These are phyloP conservation scores for Eucalyptus microcorys DNA, from an alignment of 345 rosid species.

Conservation along the genomic window DNA sequence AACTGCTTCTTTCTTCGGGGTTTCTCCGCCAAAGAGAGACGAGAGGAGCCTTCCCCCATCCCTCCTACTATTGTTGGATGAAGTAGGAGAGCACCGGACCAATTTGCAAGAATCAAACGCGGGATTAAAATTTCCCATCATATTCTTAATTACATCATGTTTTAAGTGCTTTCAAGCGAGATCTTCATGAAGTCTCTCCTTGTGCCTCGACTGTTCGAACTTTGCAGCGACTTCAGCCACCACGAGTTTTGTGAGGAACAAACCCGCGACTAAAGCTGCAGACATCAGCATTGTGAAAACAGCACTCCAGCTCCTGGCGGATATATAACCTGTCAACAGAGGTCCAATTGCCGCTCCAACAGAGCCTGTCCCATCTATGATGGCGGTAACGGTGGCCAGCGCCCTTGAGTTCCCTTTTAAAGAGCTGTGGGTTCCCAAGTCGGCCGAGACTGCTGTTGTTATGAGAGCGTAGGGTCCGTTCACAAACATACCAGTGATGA, in stretches of 20 bases:
- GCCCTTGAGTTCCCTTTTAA: constrained; percentile 83
- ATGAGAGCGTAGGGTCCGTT: constrained; percentile 93
- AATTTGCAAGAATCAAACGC: neutral
- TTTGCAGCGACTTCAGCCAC: constrained; percentile 68
- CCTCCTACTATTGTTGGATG: neutral
- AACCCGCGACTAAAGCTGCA: constrained; percentile 72
- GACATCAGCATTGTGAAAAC: constrained; percentile 94
- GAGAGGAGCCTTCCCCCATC: neutral
- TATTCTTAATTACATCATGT: constrained; percentile 7
- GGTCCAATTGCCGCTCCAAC: constrained; percentile 99
- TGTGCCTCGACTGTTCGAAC: constrained; percentile 35
- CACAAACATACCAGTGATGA: constrained; percentile 80
- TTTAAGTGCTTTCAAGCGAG: neutral
- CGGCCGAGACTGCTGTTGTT: constrained; percentile 95
- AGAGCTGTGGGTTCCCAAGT: constrained; percentile 90
- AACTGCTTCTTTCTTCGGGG: neutral
- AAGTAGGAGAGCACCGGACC: neutral
- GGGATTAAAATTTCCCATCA: neutral
- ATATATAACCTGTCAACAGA: constrained; percentile 75
- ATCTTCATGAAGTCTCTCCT: neutral
- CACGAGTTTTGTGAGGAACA: constrained; percentile 67
- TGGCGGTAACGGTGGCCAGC: constrained; percentile 92
- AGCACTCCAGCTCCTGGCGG: constrained; percentile 72
- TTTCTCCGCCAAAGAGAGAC: neutral
- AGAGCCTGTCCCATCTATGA: constrained; percentile 95